phyloP scores from a whole-genome alignment of 208 protist species.

The Trichomonas tenax region DNA sequence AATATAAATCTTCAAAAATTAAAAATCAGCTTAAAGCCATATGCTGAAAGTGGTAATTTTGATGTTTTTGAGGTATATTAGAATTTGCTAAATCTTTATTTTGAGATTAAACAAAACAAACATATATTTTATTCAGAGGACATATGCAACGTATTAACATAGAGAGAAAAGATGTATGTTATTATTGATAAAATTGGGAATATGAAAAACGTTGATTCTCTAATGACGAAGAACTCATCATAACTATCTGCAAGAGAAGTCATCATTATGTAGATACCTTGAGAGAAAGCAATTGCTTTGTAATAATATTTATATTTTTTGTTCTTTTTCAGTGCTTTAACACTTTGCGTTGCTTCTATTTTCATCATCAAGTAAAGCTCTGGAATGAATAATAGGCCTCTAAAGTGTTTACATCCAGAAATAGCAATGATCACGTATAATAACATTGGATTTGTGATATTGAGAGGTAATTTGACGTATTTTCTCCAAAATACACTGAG shows the following conservation, averaged over 20 bases:
- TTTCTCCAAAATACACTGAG: not conserved
- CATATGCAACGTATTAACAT: too few relatives aligned
- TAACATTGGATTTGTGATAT: not conserved
- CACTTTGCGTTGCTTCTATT: not conserved
- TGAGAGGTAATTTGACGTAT: not conserved
- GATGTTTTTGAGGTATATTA: too few relatives aligned
- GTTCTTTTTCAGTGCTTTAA: not conserved
- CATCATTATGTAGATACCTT: not conserved
- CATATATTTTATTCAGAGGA: too few relatives aligned
- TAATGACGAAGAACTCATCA: not conserved
- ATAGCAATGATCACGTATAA: not conserved
- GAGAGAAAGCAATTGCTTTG: not conserved
- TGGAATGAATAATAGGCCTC: not conserved
- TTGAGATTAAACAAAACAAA: too few relatives aligned
- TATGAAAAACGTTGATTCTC: not conserved
- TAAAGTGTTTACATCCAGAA: not conserved
- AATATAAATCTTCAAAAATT: too few relatives aligned
- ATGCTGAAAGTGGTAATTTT: too few relatives aligned
- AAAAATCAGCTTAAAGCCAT: too few relatives aligned
- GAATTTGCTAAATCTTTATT: too few relatives aligned
- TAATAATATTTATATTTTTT: not conserved
- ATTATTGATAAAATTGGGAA: not conserved
- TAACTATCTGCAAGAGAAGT: not conserved
- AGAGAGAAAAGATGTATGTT: not conserved
- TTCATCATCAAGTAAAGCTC: not conserved